phyloP scores from a whole-genome alignment of 139 green algal genomes.

The Chlamydomonas schloesseri region DNA sequence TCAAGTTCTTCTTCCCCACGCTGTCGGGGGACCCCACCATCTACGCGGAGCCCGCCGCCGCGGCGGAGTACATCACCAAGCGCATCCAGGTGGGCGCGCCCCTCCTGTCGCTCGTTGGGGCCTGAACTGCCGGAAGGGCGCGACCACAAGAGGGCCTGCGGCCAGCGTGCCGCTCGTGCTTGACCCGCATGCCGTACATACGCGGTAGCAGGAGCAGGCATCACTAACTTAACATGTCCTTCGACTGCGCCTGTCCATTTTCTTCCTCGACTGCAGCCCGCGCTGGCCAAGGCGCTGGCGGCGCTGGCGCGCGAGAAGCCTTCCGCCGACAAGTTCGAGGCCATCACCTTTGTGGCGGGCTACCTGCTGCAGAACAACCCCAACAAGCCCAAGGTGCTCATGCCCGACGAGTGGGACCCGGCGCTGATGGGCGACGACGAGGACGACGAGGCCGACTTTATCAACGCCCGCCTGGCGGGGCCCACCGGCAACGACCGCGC shows the following conservation, averaged over 20 bases:
- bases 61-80: slow-evolving; percentile 68
- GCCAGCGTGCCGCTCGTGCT: no score
- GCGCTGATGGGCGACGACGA: slow-evolving; percentile 65
- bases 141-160: no score
- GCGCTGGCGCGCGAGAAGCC: slow-evolving; percentile 80
- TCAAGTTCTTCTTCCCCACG: slow-evolving; percentile 87
- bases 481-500: neutral
- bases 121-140: no score
- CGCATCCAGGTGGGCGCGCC: slow-evolving; percentile 62
- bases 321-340: slow-evolving; percentile 69
- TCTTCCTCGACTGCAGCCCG: slow-evolving; percentile 60
- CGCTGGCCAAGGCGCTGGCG: slow-evolving; percentile 78
- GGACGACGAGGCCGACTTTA: slow-evolving; percentile 65
- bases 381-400: slow-evolving; percentile 73
- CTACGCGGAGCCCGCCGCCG: slow-evolving; percentile 2
- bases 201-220: no score
- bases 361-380: slow-evolving; percentile 90
- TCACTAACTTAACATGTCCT: no score
- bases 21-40: slow-evolving; percentile 44
- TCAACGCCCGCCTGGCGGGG: slow-evolving; percentile 1
- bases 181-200: no score
- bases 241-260: no score
- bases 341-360: slow-evolving; percentile 77
- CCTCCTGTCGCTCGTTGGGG: no score
- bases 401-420: slow-evolving; percentile 55